phyloP scores from a whole-genome alignment of 805 yeast species.

The Metschnikowia corniflorae region DNA sequence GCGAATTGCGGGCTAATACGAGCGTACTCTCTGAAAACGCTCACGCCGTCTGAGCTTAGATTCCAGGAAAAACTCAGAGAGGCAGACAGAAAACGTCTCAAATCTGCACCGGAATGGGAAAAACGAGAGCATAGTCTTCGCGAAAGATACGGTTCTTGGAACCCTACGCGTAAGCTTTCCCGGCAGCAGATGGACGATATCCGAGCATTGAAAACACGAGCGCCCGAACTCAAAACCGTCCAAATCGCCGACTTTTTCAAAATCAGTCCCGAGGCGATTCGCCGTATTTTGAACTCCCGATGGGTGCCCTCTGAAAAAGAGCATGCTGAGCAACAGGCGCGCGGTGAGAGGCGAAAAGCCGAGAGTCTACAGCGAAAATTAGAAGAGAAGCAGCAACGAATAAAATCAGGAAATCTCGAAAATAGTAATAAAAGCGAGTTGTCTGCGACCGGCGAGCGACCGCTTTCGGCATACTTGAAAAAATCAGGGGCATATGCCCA shows the following conservation, averaged over 20 bases:
- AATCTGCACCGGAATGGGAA: constrained; percentile 53
- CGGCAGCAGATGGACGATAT: constrained; percentile 68
- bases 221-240: constrained; percentile 58
- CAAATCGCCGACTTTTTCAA: constrained; percentile 62
- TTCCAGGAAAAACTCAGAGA: constrained; percentile 17
- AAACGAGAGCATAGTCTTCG: constrained; percentile 61
- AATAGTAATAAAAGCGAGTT: no score
- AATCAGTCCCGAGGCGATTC: constrained; percentile 76
- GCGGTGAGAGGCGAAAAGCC: constrained; percentile 44
- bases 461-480: background rate
- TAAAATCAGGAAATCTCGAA: background rate
- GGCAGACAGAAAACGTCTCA: constrained; percentile 40
- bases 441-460: background rate
- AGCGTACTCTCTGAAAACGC: constrained; percentile 2
- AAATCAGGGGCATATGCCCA: background rate
- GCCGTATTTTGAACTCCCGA: constrained; percentile 71
- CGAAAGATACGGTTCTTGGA: constrained; percentile 65
- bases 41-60: constrained; percentile 11
- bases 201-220: constrained; percentile 48
- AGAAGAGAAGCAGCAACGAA: constrained; percentile 3
- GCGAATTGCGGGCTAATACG: background rate
- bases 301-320: constrained; percentile 71
- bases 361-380: constrained; percentile 14
- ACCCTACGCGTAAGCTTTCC: constrained; percentile 63
- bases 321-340: constrained; percentile 37